Base-by-base conservation (phyloP, 495 filamentous ascomycete species). In the Penicillium lagena region DNA sequence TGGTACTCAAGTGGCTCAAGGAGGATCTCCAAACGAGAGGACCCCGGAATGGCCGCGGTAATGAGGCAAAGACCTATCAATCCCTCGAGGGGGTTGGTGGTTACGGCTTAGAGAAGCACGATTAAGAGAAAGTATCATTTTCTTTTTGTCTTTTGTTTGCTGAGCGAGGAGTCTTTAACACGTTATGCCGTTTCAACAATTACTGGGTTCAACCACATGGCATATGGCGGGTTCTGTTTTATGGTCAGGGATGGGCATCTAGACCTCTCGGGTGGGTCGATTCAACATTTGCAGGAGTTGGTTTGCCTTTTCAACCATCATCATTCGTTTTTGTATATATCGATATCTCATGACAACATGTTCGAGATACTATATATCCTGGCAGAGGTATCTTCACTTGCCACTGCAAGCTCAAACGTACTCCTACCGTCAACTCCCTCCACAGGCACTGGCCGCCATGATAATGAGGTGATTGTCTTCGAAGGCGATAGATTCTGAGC, bases 1-100 rank as follows among this genome's bases (percentile, higher is more conserved):
- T 98, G 60, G 94, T 96, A 38, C 59, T 97, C 45, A 72, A 71
- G 42, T 96, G 93, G 94, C 67, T 97, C 66, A 78, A 82, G 60
- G 80, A 86, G 50, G 93, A 97, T 68, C 62, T 96, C 53, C 62
- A 74, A 50, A 83, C 86, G 46, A 74, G 93, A 42, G 93, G 94
- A 0, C 89, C 89, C 12, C 73, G 93, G 56, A 74, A 79, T 53
- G 73, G 64, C 12, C 60, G 72, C 27, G 70, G 72, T 0, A 75
- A 72, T 14, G 78, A 93, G 67, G 87, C 80, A 2, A 82, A 79
- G 68, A 81, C 84, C 9, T 95, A 94, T 49, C 66, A 70, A 43
- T 76, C 59, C 32, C 51, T 73, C 9, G 77, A 80, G 4, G 88
- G 86, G 0, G 69, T 85, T 41, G 90, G 89, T 3, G 90, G 90